Percentiles rank a stretch among this genome's conserved stretches.
These are phyloP conservation scores for Plenodomus biglobosus DNA, from an alignment of 2,329 filamentous ascomycete species.

Conservation along the genomic window DNA sequence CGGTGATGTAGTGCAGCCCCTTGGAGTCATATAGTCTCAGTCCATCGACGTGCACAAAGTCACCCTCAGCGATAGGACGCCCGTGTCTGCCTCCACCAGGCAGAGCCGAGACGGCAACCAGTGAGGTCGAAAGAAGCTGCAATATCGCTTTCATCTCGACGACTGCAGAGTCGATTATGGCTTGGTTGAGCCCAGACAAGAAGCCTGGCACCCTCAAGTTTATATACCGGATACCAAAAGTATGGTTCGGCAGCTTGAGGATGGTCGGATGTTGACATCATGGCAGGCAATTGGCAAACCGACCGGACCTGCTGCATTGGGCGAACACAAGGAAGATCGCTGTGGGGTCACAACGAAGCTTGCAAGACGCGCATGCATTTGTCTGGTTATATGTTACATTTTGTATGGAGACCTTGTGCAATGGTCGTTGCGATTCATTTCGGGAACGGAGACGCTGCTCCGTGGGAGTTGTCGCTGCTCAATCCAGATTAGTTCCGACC, in stretches of 20 bases:
- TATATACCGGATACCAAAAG: not conserved
- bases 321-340: not conserved
- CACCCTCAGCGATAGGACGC: constrained; percentile 27
- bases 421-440: not conserved
- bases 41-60: constrained; percentile 43
- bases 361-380: not conserved
- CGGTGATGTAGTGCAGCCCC: constrained; percentile 44
- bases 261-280: not conserved
- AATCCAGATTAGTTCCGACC: not conserved
- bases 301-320: not conserved
- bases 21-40: constrained; percentile 37
- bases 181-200: not conserved
- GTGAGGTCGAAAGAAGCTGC: constrained; percentile 14
- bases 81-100: constrained; percentile 6
- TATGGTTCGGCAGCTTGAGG: not conserved
- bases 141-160: not conserved
- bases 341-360: not conserved
- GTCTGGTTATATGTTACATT: not conserved
- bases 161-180: not conserved
- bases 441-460: not conserved
- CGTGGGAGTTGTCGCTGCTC: not conserved
- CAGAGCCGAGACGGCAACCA: constrained; percentile 11
- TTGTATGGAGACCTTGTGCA: not conserved
- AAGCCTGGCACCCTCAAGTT: not conserved
- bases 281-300: not conserved